Base-by-base conservation (phyloP, 805 yeast genomes). In the Cyberlindnera mycetangii region DNA sequence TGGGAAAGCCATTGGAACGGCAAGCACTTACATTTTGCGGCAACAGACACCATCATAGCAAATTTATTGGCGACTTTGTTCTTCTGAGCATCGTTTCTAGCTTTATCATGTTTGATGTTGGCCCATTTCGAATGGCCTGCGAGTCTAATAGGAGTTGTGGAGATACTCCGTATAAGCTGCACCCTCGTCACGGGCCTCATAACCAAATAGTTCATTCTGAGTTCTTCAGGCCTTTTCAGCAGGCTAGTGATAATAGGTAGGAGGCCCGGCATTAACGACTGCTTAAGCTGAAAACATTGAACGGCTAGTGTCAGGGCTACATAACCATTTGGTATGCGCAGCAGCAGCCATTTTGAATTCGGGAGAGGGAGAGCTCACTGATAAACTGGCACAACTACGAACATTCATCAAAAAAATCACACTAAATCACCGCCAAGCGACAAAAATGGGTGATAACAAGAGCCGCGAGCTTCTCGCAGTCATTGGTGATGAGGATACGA, bases 401-500 rank as follows among this genome's bases (percentile, higher is more conserved):
- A n/a, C n/a, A 25, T n/a, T 11, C 8, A 17, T 7, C 12, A 7
- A n/a, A 16, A 32, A 16, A 18, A 6, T 9, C 21, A 32, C n/a
- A 18, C 22, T n/a, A 32, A 7, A 32, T 22, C 14, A 9, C 17
- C 17, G 14, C 37, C 5, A 35, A n/a, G 30, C 5, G 30, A 4
- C 25, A 22, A 22, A 25, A 25, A 30, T 43, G 5, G 53, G 47
- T 33, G 45, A 49, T 24, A 75, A 73, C 70, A 65, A 76, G 49
- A 86, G 89, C 62, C 83, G 99, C 59, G 77, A 85, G 32, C 74
- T 90, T 54, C 72, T 93, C 47, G 98, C 97, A 11, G 95, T 90
- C 32, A 89, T 93, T 60, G 99, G 97, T 15, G 99, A 93, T 61
- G 99, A 93, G 69, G 98, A 93, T 62, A 85, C 98, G 18, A 90